Base-by-base conservation (phyloP, 1,284 basidiomycete species). In the Porodaedalea pini region DNA sequence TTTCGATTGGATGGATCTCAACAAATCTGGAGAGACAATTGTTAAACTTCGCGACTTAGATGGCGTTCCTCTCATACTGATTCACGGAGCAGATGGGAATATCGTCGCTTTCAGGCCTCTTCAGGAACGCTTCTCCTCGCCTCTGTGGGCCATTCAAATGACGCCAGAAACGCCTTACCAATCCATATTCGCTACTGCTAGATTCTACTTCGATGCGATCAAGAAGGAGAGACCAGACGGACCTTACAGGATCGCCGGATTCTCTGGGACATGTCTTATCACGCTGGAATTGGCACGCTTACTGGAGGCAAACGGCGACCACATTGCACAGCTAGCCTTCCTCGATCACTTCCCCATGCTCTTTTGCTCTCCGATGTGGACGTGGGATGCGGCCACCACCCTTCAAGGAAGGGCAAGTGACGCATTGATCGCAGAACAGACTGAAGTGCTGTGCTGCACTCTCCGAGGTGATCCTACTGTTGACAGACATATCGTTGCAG, bases 221-320 rank as follows among this genome's bases (percentile, higher is more conserved):
- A 61, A 62, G 41, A 58, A 50, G 17, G 53, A 53, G 15, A 58
- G 55, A 13, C 57, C 56, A 17, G 21, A 56, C 5, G 65, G 65
- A 11, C 65, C 65, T 7, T 67, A 67, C 48, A 60, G 65, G 7
- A 32, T 67, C 29, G 64, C 57, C 3, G 60, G 50, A 4, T 67
- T 64, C 49, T 65, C 58, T 17, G 62, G 49, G 3, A 60, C 60
- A 10, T 41, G 61, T 2, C 34, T 66, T 10, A 5, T 51, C 19
- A 53, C 34, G 6, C 55, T 63, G n/a, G 49, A 27, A 1, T 17
- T 66, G 8, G 55, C 57, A 5, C 56, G 58, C 11, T 13, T 58
- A 25, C 23, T 66, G 54, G 64, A 66, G 43, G 51, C 56, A 2
- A 40, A 48, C 23, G 63, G 62, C 2, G 61, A 66, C 27, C 43